These are phyloP conservation scores for Obba rivulosa DNA, from an alignment of 768 basidiomycete species.

Conservation along the genomic window DNA sequence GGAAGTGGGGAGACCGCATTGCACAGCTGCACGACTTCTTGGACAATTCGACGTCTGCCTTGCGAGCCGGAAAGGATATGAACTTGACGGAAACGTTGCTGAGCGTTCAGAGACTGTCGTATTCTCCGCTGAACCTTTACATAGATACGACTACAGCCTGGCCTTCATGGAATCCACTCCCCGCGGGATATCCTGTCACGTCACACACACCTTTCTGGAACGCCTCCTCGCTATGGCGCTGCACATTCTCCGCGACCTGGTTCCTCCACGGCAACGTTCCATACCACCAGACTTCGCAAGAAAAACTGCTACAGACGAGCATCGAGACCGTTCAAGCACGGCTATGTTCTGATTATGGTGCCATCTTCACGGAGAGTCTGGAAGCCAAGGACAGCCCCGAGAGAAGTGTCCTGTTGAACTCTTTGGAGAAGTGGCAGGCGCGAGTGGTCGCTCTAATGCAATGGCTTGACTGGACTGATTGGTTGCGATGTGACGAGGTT, in stretches of 20 bases:
- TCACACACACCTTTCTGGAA: not conserved
- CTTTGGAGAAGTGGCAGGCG: not conserved
- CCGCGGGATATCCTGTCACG: not conserved
- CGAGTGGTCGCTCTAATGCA: not conserved
- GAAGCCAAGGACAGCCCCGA: not conserved
- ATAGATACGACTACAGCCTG: conserved; percentile 2
- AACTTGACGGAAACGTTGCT: not conserved
- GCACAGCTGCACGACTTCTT: conserved; percentile 2
- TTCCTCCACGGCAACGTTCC: not conserved
- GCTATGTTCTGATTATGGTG: conserved; percentile 1
- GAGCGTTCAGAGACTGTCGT: not conserved
- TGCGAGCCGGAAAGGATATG: not conserved
- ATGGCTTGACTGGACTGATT: conserved; percentile 7
- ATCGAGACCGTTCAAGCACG: conserved; percentile 2
- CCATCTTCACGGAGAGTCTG: conserved; percentile 6
- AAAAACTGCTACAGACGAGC: not conserved
- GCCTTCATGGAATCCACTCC: no score
- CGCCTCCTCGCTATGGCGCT: not conserved
- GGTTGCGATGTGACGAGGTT: conserved; percentile 3
- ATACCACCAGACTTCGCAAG: conserved; percentile 1
- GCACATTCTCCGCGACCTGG: conserved; percentile 3
- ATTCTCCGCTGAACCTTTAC: conserved; percentile 4
- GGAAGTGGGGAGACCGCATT: conserved; percentile 1
- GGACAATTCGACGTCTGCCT: not conserved
- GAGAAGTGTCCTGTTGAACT: not conserved